A percentile compares a stretch with the other conserved stretches of the same genome.
Conservation (phyloP, 2,329 filamentous ascomycete species). For the Calonectria pauciramosa region DNA sequence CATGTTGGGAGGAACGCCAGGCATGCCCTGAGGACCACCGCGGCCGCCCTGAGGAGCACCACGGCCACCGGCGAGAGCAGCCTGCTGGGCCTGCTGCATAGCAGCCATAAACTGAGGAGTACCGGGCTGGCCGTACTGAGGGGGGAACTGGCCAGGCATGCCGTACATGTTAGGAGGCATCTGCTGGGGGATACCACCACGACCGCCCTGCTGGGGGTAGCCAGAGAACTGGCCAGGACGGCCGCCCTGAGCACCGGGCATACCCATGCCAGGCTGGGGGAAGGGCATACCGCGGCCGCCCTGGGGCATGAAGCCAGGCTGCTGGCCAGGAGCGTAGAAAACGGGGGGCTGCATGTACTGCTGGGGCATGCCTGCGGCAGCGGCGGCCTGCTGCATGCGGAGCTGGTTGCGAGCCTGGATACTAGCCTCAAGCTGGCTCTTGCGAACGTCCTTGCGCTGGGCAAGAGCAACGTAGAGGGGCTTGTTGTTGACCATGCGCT, state of each 20-base stretch:
- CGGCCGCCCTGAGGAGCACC: conserved; percentile 77
- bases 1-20: conserved; percentile 79
- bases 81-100: conserved; percentile 82
- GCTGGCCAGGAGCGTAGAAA: conserved; percentile 90
- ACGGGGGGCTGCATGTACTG: conserved; percentile 91
- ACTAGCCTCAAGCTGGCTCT: conserved; percentile 98
- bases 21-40: conserved; percentile 71
- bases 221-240: conserved; percentile 89
- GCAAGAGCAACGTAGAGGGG: conserved; percentile 97
- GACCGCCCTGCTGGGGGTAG: conserved; percentile 89
- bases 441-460: conserved; percentile 99
- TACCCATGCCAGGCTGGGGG: conserved; percentile 73
- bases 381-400: conserved; percentile 96
- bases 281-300: conserved; percentile 77
- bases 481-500: conserved; percentile 98
- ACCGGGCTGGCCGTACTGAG: conserved; percentile 83
- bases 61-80: conserved; percentile 71
- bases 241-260: conserved; percentile 81
- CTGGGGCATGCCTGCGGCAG: conserved; percentile 88
- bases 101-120: conserved; percentile 86
- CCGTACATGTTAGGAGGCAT: conserved; percentile 90
- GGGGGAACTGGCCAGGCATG: conserved; percentile 84
- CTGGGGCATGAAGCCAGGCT: conserved; percentile 77
- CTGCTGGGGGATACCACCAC: conserved; percentile 88
- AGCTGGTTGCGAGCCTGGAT: conserved; percentile 99